Conservation (phyloP, 495 filamentous ascomycete species). For the Corynascus novoguineensis region DNA sequence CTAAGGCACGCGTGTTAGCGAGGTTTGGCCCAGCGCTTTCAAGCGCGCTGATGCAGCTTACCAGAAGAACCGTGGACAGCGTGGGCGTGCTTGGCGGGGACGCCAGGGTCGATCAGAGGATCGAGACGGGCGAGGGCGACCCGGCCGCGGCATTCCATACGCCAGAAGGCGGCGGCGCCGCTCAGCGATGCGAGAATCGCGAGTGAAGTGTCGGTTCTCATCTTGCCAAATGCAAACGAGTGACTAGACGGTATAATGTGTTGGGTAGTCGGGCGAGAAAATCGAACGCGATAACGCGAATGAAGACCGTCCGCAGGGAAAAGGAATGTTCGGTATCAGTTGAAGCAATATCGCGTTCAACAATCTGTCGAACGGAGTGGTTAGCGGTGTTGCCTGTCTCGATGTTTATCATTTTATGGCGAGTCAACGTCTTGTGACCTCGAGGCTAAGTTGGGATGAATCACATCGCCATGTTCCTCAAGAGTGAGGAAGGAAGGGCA, state of each 20-base stretch:
- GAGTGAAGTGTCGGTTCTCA: constrained; percentile 27
- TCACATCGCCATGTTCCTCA: background rate
- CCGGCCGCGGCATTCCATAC: constrained; percentile 69
- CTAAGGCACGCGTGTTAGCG: constrained; percentile 24
- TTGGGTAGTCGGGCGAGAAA: background rate
- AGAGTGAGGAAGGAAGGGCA: background rate
- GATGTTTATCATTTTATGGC: too few relatives aligned
- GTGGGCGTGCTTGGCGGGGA: constrained; percentile 62
- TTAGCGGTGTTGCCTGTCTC: too few relatives aligned
- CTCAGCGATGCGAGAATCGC: constrained; percentile 27
- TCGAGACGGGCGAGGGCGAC: constrained; percentile 65
- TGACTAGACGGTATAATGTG: constrained; percentile 8
- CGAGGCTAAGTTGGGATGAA: background rate
- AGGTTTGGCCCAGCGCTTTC: background rate
- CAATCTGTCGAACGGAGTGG: too few relatives aligned
- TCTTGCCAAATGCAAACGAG: constrained; percentile 22
- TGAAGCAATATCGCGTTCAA: too few relatives aligned
- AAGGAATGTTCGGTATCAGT: too few relatives aligned
- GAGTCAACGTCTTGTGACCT: background rate
- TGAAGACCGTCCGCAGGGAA: too few relatives aligned
- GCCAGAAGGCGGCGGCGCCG: constrained; percentile 69
- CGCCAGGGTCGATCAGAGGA: constrained; percentile 59
- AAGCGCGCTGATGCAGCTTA: constrained; percentile 26
- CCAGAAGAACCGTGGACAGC: constrained; percentile 63
- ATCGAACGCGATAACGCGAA: too few relatives aligned